Evolutionary conservation across 192 early-diverging fungal genomes (phyloP), one percentile per base, ranked within the genome.

Genomic region (Gigaspora rosea): DNA sequence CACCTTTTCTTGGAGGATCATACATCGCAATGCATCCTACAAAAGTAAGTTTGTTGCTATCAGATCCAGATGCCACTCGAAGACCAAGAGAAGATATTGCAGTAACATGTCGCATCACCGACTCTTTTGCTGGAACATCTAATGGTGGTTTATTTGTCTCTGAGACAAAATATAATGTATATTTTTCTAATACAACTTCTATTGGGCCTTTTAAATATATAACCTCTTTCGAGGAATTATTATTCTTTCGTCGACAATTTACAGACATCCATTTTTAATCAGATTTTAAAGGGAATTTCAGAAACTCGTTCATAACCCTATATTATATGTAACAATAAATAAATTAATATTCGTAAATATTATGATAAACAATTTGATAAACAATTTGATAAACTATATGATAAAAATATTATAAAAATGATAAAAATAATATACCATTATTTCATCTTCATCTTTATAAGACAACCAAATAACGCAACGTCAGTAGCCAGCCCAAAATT

Each of bases 261-360:
- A 97, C 94, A 70, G 89, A 85, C 97, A 99, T 99, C 78, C 79
- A 95, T 86, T 99, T 99, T 63, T 89, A 85, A n/a, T 98, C 96
- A 9, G 92, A 92, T n/a, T 78, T 87, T 95, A 83, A 99, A 99
- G 13, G 97, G 95, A 57, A 89, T 80, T 82, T 99, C 96, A 0
- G 88, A 82, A 27, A 95, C 75, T 16, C 94, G 86, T 73, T 86
- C 79, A 61, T 59, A 90, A 27, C 49, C 64, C 86, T 86, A 83
- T 9, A 57, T 32, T 59, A 73, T 20, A 71, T 50, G 3, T 12
- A 33, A 66, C 9, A 2, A 62, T 32, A 33, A 18, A 18, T 8
- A 32, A 2, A 36, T 8, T 18, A 41, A 36, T 36, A n/a, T 27
- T 11, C 12, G 33, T 57, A 22, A 57, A 27, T 2, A 7, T 6